A percentile compares a stretch with the other conserved stretches of the same genome.
These are phyloP conservation scores for Cystoderma amianthinum DNA, from an alignment of 768 basidiomycete species.

Conservation along the genomic window DNA sequence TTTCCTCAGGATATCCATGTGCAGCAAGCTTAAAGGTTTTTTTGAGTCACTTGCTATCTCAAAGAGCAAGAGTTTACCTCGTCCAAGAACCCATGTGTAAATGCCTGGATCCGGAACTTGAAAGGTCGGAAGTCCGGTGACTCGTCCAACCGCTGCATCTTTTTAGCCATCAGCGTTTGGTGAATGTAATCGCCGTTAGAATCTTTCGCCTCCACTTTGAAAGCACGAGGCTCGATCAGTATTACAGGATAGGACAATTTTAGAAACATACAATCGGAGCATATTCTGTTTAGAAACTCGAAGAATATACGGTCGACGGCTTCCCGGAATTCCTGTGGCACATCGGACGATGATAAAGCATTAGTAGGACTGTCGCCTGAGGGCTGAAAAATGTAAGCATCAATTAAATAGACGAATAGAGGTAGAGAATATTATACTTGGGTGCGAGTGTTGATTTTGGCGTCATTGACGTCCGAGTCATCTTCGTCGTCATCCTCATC, in stretches of 20 bases:
- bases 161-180: conserved; percentile 97
- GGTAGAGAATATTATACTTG: not conserved
- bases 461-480: conserved; percentile 35
- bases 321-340: conserved; percentile 72
- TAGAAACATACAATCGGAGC: conserved; percentile 76
- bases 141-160: conserved; percentile 96
- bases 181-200: conserved; percentile 95
- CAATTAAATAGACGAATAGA: not conserved
- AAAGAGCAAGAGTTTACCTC: conserved; percentile 44
- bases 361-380: conserved; percentile 21
- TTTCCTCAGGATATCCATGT: conserved; percentile 88
- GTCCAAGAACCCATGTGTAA: conserved; percentile 93
- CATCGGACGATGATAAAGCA: conserved; percentile 36
- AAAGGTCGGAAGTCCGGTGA: conserved; percentile 96
- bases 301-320: conserved; percentile 91
- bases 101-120: conserved; percentile 98
- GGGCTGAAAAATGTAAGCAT: conserved; percentile 13
- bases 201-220: conserved; percentile 84
- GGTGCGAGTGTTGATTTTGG: conserved; percentile 9
- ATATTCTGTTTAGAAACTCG: conserved; percentile 79
- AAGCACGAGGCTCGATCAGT: conserved; percentile 9
- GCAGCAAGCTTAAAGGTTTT: conserved; percentile 56
- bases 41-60: not conserved
- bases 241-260: conserved; percentile 10
- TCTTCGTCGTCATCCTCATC: conserved; percentile 46